phyloP scores from a whole-genome alignment of 139 green algal genomes.

The Mesotaenium endlicherianum region DNA sequence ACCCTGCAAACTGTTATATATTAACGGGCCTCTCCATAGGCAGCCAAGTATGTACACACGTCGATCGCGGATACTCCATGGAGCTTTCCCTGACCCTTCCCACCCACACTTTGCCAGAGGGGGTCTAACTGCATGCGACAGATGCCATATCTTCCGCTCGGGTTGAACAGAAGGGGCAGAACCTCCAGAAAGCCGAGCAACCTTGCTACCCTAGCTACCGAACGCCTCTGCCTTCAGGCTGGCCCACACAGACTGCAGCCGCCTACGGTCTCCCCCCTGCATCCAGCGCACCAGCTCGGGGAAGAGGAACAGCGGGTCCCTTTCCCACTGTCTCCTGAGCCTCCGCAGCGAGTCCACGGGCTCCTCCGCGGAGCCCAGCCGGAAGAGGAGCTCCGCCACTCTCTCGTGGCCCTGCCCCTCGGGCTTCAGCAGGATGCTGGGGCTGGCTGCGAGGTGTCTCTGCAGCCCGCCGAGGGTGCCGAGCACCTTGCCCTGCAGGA shows the following conservation, averaged over 20 bases:
- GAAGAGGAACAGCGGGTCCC: background rate
- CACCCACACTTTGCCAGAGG: no score
- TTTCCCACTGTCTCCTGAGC: background rate
- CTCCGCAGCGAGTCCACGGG: background rate
- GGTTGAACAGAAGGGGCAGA: no score
- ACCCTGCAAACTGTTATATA: no score
- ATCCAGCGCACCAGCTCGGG: constrained; percentile 5
- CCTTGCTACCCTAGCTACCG: no score
- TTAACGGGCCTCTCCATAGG: no score
- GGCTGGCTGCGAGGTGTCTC: constrained; percentile 21
- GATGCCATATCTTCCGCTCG: no score
- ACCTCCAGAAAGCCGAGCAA: no score
- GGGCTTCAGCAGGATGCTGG: constrained; percentile 7
- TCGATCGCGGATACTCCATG: no score
- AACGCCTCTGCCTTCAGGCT: background rate
- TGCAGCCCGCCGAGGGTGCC: constrained; percentile 5
- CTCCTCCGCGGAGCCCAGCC: constrained; percentile 2
- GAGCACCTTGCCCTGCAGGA: constrained; percentile 74
- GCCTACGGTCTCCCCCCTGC: background rate
- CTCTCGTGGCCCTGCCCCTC: constrained; percentile 26
- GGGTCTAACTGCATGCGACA: no score
- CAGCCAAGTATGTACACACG: no score
- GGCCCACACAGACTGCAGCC: background rate
- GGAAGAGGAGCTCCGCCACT: constrained; percentile 39
- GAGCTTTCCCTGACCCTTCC: no score